Evolutionary conservation across 352 stramenopile genomes (phyloP), one percentile per base, ranked within the genome.

Genomic region (Pythium dissotocum): DNA sequence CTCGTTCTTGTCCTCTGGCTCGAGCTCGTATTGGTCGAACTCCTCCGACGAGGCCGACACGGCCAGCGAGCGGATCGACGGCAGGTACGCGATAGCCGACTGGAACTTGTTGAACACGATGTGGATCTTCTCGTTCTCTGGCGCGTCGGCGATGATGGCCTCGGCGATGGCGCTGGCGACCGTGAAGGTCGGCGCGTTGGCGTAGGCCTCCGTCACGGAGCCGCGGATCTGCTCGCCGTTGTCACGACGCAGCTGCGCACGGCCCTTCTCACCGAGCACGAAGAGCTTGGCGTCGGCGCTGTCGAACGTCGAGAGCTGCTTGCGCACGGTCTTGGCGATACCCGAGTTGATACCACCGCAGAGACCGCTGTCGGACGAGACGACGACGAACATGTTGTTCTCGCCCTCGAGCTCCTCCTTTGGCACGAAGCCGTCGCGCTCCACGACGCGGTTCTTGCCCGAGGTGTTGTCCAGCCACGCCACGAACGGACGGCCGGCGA

Each of bases 311-410:
- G 80, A 70, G n/a, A 98, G 65, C 71, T 94, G 88, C 74, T 81
- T 88, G 79, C 90, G 95, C 57, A 87, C 72, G 38, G 77, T 77
- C 83, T 98, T 98, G 72, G 95, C 89, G 60, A 99, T 95, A 79
- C 93, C 98, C 55, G 91, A 97, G 91, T 99, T 99, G 73, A 99
- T 91, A 82, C 97, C 97, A 77, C 98, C 98, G 82, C 98, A 99
- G 51, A 99, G 94, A 78, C 98, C 98, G 72, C 98, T 97, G 77
- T 99, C 98, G 60, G 97, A 98, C 56, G 94, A 98, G 35, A 99
- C 85, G 35, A 98, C 87, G 33, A 99, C 79, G 73, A 99, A 91
- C 5, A 99, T 65, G 73, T 90, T 89, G 76, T 95, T 97, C 70
- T 98, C 72, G 63, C 73, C 81, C 66, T 85, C 76, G 10, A 98